phyloP scores from a whole-genome alignment of 306 rosid species.

The Hippophae rhamnoides region DNA sequence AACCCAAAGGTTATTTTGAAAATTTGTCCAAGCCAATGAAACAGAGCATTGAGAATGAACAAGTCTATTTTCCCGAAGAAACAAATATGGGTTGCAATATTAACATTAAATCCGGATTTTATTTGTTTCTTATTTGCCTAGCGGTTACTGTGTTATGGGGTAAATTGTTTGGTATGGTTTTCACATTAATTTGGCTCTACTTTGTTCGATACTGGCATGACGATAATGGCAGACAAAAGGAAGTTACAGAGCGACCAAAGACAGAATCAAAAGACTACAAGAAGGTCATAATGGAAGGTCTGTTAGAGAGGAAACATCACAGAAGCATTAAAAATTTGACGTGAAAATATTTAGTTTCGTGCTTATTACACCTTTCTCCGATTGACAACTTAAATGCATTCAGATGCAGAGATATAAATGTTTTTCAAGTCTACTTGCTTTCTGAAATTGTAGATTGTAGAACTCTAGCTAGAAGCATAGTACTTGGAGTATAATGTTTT shows the following conservation, averaged over 20 bases:
- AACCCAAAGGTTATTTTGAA: constrained; percentile 16
- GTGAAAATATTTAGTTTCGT: constrained; percentile 27
- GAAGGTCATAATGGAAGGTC: constrained; percentile 25
- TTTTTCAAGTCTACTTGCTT: too few species aligned
- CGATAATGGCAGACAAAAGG: constrained; percentile 2
- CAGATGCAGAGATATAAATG: constrained; percentile 7
- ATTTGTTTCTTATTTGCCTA: constrained; percentile 40
- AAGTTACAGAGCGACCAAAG: constrained; percentile 19
- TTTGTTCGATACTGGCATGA: constrained; percentile 16
- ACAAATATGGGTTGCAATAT: constrained; percentile 8
- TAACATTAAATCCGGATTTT: constrained; percentile 18
- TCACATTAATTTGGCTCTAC: constrained; percentile 40
- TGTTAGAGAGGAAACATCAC: constrained; percentile 20
- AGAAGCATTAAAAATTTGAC: constrained; percentile 28
- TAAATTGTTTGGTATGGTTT: constrained; percentile 33
- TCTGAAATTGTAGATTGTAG: too few species aligned
- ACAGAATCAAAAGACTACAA: constrained; percentile 14
- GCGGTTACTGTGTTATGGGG: constrained; percentile 43
- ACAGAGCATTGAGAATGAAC: neutral
- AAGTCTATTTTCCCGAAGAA: constrained; percentile 12
- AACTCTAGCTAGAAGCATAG: too few species aligned
- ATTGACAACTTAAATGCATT: constrained; percentile 12
- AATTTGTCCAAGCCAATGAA: constrained; percentile 1
- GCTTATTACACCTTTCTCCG: constrained; percentile 26
- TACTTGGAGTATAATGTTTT: too few species aligned